phyloP scores from a whole-genome alignment of 2,329 filamentous ascomycete species.

The Pleurostoma richardsiae region DNA sequence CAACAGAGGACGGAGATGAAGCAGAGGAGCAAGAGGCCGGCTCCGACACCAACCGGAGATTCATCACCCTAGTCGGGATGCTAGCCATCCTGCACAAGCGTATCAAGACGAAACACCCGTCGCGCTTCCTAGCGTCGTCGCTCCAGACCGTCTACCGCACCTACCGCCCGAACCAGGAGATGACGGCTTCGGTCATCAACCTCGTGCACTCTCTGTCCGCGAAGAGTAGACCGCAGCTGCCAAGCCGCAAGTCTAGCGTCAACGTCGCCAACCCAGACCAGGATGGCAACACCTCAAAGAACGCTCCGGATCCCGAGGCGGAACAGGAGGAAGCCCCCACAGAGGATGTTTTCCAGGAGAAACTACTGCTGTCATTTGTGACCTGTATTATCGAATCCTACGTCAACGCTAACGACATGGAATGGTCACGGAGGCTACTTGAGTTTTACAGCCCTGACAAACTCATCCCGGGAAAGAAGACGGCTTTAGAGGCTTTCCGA shows the following conservation, averaged over 20 bases:
- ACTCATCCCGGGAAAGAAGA: conserved; percentile 56
- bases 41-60: conserved; percentile 34
- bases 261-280: conserved; percentile 49
- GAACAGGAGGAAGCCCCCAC: conserved; percentile 45
- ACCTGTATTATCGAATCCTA: conserved; percentile 74
- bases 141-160: conserved; percentile 65
- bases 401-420: conserved; percentile 53
- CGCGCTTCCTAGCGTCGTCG: conserved; percentile 72
- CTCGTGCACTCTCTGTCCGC: conserved; percentile 66
- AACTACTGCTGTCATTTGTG: conserved; percentile 70
- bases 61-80: conserved; percentile 66
- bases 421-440: conserved; percentile 60
- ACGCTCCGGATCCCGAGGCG: conserved; percentile 59
- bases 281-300: conserved; percentile 48
- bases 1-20: conserved; percentile 26
- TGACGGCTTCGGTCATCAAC: conserved; percentile 65
- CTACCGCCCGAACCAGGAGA: conserved; percentile 61
- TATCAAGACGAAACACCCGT: conserved; percentile 73
- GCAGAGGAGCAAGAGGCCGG: conserved; percentile 11
- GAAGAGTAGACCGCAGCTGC: conserved; percentile 58
- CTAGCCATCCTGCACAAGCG: conserved; percentile 68
- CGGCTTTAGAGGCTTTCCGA: conserved; percentile 59
- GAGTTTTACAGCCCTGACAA: conserved; percentile 64
- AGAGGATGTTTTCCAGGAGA: conserved; percentile 58
- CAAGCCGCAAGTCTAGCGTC: conserved; percentile 53